Percentiles rank a stretch among this genome's conserved stretches.
These are phyloP conservation scores for Lactarius indigo DNA, from an alignment of 768 basidiomycete species.

Conservation along the genomic window DNA sequence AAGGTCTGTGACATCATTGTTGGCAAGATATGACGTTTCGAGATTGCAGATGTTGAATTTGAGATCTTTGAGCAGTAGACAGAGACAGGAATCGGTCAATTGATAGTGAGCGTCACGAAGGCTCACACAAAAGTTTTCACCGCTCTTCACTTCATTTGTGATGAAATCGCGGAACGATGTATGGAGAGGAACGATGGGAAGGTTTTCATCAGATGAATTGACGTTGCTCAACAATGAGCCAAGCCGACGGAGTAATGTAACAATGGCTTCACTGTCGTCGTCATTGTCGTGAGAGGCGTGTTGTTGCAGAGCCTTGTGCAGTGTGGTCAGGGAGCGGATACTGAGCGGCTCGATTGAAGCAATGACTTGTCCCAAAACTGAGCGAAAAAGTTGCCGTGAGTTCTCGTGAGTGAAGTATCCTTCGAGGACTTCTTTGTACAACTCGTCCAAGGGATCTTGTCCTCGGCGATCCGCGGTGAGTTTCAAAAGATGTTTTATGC, in stretches of 20 bases:
- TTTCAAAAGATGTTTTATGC: neutral
- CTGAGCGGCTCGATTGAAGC: neutral
- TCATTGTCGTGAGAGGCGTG: no score
- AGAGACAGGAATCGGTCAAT: neutral
- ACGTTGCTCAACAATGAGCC: constrained; percentile 8
- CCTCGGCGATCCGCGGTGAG: neutral
- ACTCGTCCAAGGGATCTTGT: neutral
- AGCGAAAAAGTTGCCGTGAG: no score
- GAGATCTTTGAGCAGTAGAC: neutral
- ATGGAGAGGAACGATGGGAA: neutral
- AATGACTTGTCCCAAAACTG: neutral
- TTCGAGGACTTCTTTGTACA: neutral
- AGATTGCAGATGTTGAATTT: constrained; percentile 4
- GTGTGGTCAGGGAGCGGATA: neutral
- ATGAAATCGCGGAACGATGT: constrained; percentile 2
- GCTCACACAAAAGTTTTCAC: neutral
- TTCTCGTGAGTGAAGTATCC: neutral
- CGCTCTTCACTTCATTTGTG: neutral
- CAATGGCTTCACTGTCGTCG: neutral
- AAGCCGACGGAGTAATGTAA: neutral
- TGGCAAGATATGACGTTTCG: neutral
- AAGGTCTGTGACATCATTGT: neutral
- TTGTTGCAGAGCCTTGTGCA: neutral
- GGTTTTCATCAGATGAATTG: neutral
- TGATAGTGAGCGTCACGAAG: neutral